Base-by-base conservation (phyloP, 805 yeast genomes). In the Schwanniomyces polymorphus region DNA sequence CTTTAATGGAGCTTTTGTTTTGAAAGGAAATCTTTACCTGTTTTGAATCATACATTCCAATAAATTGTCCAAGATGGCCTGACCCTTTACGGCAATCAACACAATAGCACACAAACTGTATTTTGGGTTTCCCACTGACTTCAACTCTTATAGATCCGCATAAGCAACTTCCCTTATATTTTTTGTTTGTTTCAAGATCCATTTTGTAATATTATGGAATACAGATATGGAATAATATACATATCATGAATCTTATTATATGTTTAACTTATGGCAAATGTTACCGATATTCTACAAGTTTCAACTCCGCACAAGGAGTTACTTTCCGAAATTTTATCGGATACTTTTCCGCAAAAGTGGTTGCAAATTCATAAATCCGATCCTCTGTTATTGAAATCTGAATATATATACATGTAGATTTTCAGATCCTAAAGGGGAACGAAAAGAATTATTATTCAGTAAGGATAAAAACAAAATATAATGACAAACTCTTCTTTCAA, bases 71-170 rank as follows among this genome's bases (percentile, higher is more conserved):
- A 21, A 50, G 40, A 26, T 46, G 44, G 18, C 53, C 53, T 12
- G 53, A 43, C 8, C 53, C 53, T 45, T 50, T 50, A 21, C 53
- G 45, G 27, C 53, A 50, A 26, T 50, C 53, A 2, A 34, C 9
- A 29, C 53, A 50, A 40, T 47, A 50, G 27, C 53, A 50, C 5
- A 43, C 37, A 10, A 47, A 23, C 14, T 42, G 39, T 26, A 21
- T 35, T 7, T 29, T 23, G 27, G 53, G 51, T n/a, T 41, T 46
- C 26, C 49, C 45, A 7, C 2, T 37, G 28, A 44, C 34, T 2
- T 26, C 27, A 16, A 44, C 21, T 17, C 26, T 17, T 18, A 47
- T 43, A 11, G 46, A 37, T 18, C 51, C 53, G 29, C 53, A 50
- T 29, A 44, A 27, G 38, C 53, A 50, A 14, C 46, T 29, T 11